Conservation (phyloP, 2,329 filamentous ascomycete genomes). For the Leptographium lundbergii region DNA sequence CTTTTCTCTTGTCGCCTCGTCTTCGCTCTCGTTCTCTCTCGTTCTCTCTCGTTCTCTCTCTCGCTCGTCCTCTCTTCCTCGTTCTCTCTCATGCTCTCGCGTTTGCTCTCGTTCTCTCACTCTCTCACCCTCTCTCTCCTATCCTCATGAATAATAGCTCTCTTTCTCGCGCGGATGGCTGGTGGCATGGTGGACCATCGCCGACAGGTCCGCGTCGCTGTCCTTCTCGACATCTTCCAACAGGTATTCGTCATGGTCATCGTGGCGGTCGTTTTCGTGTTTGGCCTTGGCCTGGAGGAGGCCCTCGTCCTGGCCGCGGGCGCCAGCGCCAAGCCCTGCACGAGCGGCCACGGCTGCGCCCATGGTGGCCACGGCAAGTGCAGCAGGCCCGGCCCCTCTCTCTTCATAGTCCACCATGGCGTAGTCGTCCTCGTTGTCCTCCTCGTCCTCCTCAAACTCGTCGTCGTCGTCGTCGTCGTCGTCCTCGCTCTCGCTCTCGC, state of each 20-base stretch:
- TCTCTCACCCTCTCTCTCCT: not conserved
- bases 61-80: no score
- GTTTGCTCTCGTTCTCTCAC: not conserved
- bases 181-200: not conserved
- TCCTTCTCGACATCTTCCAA: conserved; percentile 3
- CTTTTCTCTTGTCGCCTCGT: not conserved
- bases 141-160: not conserved
- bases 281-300: not conserved
- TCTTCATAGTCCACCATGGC: conserved; percentile 16
- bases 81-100: no score
- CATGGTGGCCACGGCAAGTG: not conserved
- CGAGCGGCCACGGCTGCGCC: conserved; percentile 10
- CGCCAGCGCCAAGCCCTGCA: not conserved
- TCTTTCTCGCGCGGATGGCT: not conserved
- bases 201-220: not conserved
- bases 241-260: not conserved
- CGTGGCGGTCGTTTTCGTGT: conserved; percentile 3
- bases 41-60: not conserved
- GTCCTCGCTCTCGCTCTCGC: conserved; percentile 26
- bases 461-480: conserved; percentile 18
- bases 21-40: not conserved
- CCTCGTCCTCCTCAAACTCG: conserved; percentile 13
- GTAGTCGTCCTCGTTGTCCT: conserved; percentile 16
- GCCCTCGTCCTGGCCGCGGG: conserved; percentile 6
- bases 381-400: conserved; percentile 8